These are phyloP conservation scores for Syzygium aqueum DNA, from an alignment of 345 rosid genomes.

Conservation along the genomic window DNA sequence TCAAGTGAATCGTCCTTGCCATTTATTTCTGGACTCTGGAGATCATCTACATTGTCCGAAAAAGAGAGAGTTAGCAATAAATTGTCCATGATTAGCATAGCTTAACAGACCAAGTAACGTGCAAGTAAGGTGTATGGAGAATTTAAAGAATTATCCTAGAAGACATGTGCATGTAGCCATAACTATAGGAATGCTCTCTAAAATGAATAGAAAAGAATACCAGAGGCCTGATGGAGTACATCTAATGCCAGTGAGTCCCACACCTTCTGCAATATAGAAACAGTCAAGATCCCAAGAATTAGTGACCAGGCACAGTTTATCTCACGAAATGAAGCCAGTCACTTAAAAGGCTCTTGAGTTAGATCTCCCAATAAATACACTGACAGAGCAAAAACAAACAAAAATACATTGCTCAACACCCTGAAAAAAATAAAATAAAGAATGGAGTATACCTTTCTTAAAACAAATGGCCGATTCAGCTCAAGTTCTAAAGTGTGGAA, in stretches of 20 bases:
- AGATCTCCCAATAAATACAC: not conserved
- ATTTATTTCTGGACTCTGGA: not conserved
- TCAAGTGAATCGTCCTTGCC: not conserved
- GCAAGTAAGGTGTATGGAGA: not conserved
- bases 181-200: not conserved
- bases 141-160: not conserved
- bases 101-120: not conserved
- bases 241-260: slow-evolving; percentile 95
- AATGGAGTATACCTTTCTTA: slow-evolving; percentile 58
- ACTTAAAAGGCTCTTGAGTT: not conserved
- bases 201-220: slow-evolving; percentile 23
- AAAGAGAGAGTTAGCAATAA: not conserved
- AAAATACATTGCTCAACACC: not conserved
- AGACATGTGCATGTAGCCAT: not conserved
- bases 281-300: not conserved
- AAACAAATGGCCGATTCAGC: slow-evolving; percentile 73
- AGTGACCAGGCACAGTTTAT: not conserved
- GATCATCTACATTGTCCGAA: not conserved
- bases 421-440: not conserved
- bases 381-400: not conserved
- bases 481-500: slow-evolving; percentile 87
- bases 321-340: not conserved
- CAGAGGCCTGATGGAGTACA: slow-evolving; percentile 79
- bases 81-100: not conserved
- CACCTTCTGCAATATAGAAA: slow-evolving; percentile 27